A percentile compares a stretch with the other conserved stretches of the same genome.
Evolutionary conservation across 164 flowering plant genomes (phyloP).

Genomic region (Akebia trifoliata): DNA sequence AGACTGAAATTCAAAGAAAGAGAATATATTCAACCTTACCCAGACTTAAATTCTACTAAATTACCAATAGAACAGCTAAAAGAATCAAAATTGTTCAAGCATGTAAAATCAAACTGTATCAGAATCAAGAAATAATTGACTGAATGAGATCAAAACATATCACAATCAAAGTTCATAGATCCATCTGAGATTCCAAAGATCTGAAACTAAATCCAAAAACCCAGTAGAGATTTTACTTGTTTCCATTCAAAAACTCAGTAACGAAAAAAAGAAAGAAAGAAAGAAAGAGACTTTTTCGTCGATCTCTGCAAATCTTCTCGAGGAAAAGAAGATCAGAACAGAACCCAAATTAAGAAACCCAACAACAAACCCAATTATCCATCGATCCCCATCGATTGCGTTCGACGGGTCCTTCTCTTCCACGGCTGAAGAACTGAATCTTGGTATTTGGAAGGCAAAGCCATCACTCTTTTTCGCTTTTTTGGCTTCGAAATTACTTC

Average conservation of each 20-base stretch:
- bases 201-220: conserved; percentile 1
- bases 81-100: too few relatives aligned
- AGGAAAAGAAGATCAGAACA: conserved; percentile 12
- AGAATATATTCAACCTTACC: too few relatives aligned
- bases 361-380: conserved; percentile 14
- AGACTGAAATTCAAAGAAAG: too few relatives aligned
- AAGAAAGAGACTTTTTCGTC: neutral
- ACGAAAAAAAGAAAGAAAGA: neutral
- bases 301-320: neutral
- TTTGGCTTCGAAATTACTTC: conserved; percentile 16
- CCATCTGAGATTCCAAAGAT: conserved; percentile 10
- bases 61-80: too few relatives aligned
- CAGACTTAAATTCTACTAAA: too few relatives aligned
- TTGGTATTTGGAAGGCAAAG: conserved; percentile 35
- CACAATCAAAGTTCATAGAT: conserved; percentile 10
- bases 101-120: too few relatives aligned
- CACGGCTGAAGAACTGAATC: conserved; percentile 46
- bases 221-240: neutral
- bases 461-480: conserved; percentile 31
- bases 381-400: conserved; percentile 4
- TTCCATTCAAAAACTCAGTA: neutral
- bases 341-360: conserved; percentile 19
- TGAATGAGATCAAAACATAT: too few relatives aligned
- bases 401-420: conserved; percentile 28
- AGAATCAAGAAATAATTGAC: too few relatives aligned